phyloP scores from a whole-genome alignment of 495 filamentous ascomycete genomes.

The Penicillium atrosanguineum region DNA sequence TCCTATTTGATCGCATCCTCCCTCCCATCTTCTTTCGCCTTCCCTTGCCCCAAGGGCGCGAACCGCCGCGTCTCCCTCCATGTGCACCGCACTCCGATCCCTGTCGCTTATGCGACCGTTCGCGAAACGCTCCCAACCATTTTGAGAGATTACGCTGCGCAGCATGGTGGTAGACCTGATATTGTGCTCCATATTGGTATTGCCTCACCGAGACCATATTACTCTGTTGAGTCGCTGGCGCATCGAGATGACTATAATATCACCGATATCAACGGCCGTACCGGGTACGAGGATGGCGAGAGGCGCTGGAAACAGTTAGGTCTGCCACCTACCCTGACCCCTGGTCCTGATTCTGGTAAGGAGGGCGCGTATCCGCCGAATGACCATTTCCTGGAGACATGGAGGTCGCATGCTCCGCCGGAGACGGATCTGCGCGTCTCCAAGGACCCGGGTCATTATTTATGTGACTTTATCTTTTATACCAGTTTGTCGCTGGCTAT shows the following conservation, averaged over 20 bases:
- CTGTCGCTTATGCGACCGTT: slow-evolving; percentile 67
- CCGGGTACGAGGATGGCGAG: slow-evolving; percentile 52
- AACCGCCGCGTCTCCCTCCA: slow-evolving; percentile 60
- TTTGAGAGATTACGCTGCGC: slow-evolving; percentile 34
- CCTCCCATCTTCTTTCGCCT: slow-evolving; percentile 35
- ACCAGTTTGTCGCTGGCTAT: slow-evolving; percentile 61
- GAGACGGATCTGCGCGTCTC: slow-evolving; percentile 61
- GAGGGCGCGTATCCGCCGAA: slow-evolving; percentile 30
- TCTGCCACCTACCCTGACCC: slow-evolving; percentile 32
- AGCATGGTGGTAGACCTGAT: slow-evolving; percentile 52
- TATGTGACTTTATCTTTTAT: slow-evolving; percentile 88
- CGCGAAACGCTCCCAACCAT: slow-evolving; percentile 59
- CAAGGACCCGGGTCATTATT: slow-evolving; percentile 73
- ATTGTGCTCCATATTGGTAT: slow-evolving; percentile 78
- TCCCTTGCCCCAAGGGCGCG: slow-evolving; percentile 18
- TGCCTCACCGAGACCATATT: slow-evolving; percentile 65
- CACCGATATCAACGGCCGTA: slow-evolving; percentile 63
- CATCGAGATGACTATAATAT: slow-evolving; percentile 74
- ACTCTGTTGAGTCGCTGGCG: slow-evolving; percentile 66
- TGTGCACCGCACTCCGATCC: slow-evolving; percentile 63
- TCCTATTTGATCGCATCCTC: slow-evolving; percentile 66
- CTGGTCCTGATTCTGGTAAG: slow-evolving; percentile 22
- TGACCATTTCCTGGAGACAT: slow-evolving; percentile 31
- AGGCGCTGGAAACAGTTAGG: slow-evolving; percentile 45
- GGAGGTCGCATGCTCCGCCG: slow-evolving; percentile 30